Base-by-base conservation (phyloP, 2,329 filamentous ascomycete genomes). In the Diaporthe velutina region DNA sequence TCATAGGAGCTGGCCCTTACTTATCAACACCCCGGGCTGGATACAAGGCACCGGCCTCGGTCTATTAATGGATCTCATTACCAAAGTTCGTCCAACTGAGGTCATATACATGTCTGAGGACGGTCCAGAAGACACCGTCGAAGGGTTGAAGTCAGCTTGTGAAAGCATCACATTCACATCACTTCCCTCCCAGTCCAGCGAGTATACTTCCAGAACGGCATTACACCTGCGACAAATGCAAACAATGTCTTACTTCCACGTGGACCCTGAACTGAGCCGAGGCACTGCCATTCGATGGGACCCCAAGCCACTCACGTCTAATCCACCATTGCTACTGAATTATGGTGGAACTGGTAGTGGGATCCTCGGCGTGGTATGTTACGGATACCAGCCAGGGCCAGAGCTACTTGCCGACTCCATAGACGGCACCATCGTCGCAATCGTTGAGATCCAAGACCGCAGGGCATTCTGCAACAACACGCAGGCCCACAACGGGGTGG, bases 11-110 rank as follows among this genome's bases (percentile, higher is more conserved):
- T 85, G 83, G 17, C 91, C 93, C 0, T 83, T 96, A 0, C 82
- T 96, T 9, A 87, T 96, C 79, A 96, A 96, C 80, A 94, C 92
- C 0, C 91, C 93, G 1, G 93, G 93, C 3, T 95, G 93, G 92
- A 89, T 94, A 33, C 89, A 92, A 74, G 93, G 93, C 0, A 91
- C 93, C 0, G 93, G 93, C 0, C 86, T 95, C 0, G 90, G 92
- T 77, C 84, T 94, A 0, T 83, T 96, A 0, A 84, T 87, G 8
- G 86, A 90, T 15, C 82, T 95, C 6, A 87, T 93, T 45, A 77
- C 82, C 6, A 84, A 83, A 22, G 82, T 91, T 9, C 85, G 85
- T 35, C 90, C 93, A 1, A 89, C 89, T 0, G 88, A 93, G 74
- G 86, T 94, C 3, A 82, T 95, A 28, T 93, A 94, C 82, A 90